Base-by-base conservation (phyloP, 305 asterid genomes). In the Solanum hybrid region DNA sequence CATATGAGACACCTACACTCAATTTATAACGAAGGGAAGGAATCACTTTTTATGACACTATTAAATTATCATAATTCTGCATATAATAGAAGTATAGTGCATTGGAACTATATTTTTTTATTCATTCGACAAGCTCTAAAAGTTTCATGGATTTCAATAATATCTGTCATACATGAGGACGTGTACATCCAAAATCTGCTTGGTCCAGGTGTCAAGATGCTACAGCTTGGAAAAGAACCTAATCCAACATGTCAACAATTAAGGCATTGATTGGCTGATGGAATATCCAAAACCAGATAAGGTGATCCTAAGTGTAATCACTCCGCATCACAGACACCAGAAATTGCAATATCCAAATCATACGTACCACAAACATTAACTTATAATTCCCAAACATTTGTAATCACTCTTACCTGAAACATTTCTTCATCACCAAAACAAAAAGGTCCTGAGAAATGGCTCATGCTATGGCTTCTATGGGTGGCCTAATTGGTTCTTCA, bases 391-490 rank as follows among this genome's bases (percentile, higher is more conserved):
- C 66, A 26, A 35, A 71, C 86, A 6, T 71, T 89, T 77, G 51
- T 60, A 88, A 40, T 72, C 72, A 85, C 69, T 87, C 56, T 82
- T 60, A 35, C 36, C 60, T 69, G 46, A 86, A 31, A 35, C 20
- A 84, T 84, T 86, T 66, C 4, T 27, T 56, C n/a, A 51, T 8
- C 12, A 60, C 37, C 27, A 12, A 51, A 34, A 38, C 13, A 78
- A 20, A 78, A 10, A 78, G 84, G 84, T 36, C 51, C 84, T 10
- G 84, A 78, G 51, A 9, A 26, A 94, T 95, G 98, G 97, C 98
- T 92, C 99, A 97, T 91, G 99, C 97, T 89, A 97, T 97, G 97
- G 97, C 97, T 89, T 96, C 98, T 86, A 94, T 93, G 96, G 91
- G 95, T 51, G 97, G 98, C 91, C 91, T 96, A 79, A 96, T 93